phyloP scores from a whole-genome alignment of 108 stramenopile species.

The Pseudonitzschia delicatissima region DNA sequence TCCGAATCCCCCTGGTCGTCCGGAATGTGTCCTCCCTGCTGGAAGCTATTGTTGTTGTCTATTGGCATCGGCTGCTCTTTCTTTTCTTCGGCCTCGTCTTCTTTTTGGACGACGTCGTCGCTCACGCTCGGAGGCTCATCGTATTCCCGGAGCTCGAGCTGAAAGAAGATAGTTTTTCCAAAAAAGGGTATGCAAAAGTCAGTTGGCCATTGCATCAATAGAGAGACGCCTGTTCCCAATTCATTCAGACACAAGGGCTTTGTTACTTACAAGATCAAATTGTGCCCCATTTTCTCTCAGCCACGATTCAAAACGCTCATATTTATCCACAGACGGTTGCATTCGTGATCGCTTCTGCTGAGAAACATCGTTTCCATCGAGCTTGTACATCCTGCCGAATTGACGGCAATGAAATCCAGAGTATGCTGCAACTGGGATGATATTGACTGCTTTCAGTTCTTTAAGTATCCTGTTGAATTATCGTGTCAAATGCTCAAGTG shows the following conservation, averaged over 20 bases:
- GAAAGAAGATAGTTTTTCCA: background rate
- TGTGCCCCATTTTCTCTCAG: slow-evolving; percentile 76
- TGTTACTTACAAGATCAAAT: slow-evolving; percentile 60
- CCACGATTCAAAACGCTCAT: slow-evolving; percentile 79
- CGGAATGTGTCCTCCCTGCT: background rate
- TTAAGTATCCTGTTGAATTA: too few relatives aligned
- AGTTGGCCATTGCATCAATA: background rate
- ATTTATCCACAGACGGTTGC: slow-evolving; percentile 50
- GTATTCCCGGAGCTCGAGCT: slow-evolving; percentile 61
- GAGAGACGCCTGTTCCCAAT: background rate
- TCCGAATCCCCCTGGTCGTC: slow-evolving; percentile 64
- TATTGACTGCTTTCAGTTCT: too few relatives aligned
- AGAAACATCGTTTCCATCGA: background rate
- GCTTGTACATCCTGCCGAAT: background rate
- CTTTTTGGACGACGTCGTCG: background rate
- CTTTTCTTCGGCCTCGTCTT: slow-evolving; percentile 55
- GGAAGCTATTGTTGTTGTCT: slow-evolving; percentile 2
- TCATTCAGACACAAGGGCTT: background rate
- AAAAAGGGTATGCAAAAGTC: background rate
- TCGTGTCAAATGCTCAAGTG: too few relatives aligned
- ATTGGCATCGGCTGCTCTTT: slow-evolving; percentile 36
- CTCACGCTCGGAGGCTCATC: slow-evolving; percentile 23
- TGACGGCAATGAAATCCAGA: background rate
- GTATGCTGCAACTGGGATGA: too few relatives aligned
- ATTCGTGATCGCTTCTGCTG: background rate